Evolutionary conservation across 352 stramenopile species (phyloP).

Genomic region (Phytopythium sindhum): DNA sequence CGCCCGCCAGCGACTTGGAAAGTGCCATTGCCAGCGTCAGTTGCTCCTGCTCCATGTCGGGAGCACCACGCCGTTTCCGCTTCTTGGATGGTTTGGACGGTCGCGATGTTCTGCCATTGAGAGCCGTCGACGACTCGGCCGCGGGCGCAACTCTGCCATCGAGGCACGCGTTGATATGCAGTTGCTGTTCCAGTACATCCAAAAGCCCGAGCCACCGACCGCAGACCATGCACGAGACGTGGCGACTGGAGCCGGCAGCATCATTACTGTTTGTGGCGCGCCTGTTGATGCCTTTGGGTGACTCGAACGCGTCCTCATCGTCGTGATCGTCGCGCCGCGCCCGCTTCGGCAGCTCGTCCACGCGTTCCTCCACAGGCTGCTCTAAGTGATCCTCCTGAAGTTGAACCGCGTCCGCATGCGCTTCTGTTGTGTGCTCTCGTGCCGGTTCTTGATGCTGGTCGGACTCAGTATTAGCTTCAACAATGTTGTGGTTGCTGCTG

Average conservation of each 20-base stretch:
- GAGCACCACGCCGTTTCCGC: conserved; percentile 16
- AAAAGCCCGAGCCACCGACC: conserved; percentile 22
- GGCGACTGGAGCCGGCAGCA: conserved; percentile 8
- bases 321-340: background rate
- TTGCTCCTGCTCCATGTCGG: conserved; percentile 15
- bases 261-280: background rate
- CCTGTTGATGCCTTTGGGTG: conserved; percentile 1
- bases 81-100: conserved; percentile 23
- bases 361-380: background rate
- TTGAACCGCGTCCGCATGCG: background rate
- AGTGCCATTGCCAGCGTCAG: conserved; percentile 37
- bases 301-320: conserved; percentile 4
- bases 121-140: background rate
- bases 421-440: background rate
- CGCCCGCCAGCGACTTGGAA: conserved; percentile 30
- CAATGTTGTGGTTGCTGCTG: background rate
- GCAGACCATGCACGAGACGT: conserved; percentile 25
- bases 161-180: conserved; percentile 37
- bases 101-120: background rate
- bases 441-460: too few relatives aligned
- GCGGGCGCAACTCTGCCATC: conserved; percentile 14
- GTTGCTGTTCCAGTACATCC: conserved; percentile 27
- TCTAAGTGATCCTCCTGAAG: background rate
- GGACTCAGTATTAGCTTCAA: too few relatives aligned
- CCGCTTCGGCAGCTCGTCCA: background rate